phyloP scores from a whole-genome alignment of 1,284 basidiomycete genomes.

The Moesziomyces aphidis region DNA sequence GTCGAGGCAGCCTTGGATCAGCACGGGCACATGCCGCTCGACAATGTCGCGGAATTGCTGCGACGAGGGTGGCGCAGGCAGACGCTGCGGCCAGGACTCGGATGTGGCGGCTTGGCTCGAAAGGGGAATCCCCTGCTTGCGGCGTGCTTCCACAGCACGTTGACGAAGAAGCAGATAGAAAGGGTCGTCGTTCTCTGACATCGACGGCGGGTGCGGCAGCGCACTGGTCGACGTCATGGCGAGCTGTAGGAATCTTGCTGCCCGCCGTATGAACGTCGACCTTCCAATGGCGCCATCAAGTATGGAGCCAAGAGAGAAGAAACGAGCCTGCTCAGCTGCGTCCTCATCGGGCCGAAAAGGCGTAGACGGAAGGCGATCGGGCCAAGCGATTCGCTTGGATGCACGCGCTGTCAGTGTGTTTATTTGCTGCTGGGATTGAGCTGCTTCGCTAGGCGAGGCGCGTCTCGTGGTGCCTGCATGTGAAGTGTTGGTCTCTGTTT shows the following conservation, averaged over 20 bases:
- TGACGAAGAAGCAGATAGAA: conserved; percentile 35
- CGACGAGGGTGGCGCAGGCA: conserved; percentile 15
- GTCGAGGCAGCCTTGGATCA: conserved; percentile 37
- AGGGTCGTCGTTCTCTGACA: conserved; percentile 12
- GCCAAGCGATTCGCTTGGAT: no score
- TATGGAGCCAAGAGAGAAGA: background rate
- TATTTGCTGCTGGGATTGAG: background rate
- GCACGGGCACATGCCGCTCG: conserved; percentile 39
- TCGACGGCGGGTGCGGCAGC: background rate
- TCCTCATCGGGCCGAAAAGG: background rate
- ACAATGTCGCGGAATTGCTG: conserved; percentile 18
- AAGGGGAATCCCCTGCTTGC: conserved; percentile 24
- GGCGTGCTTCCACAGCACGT: conserved; percentile 19
- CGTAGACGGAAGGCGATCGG: no score
- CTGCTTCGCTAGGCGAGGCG: background rate
- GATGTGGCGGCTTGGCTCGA: background rate
- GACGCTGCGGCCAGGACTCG: conserved; percentile 17
- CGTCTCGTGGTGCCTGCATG: background rate
- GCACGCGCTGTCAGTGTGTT: background rate
- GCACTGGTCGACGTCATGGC: background rate
- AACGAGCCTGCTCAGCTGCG: background rate
- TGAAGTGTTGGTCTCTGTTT: background rate
- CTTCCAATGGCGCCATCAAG: background rate
- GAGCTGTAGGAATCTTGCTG: background rate
- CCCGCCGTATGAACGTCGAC: no score